Conservation (phyloP, 176 grass and related monocot species). For the Oryza punctata region DNA sequence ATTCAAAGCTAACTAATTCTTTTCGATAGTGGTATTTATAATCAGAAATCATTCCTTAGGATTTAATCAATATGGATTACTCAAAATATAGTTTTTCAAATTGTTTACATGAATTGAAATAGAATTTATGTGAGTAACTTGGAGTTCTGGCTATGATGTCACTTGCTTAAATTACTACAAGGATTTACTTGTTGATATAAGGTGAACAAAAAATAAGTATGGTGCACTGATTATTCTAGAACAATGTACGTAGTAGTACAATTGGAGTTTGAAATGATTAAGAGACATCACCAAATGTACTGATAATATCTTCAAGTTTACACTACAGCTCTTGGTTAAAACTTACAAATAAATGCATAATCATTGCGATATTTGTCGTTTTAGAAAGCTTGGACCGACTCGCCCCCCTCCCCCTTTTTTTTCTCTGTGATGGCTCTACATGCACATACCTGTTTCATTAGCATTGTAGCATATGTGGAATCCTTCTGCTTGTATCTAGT, state of each 20-base stretch:
- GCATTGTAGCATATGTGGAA: constrained; percentile 13
- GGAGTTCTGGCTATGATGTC: not conserved
- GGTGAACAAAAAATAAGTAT: constrained; percentile 20
- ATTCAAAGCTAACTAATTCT: constrained; percentile 15
- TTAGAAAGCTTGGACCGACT: not conserved
- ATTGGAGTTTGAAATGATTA: constrained; percentile 11
- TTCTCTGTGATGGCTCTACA: constrained; percentile 23
- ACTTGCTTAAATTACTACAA: not conserved
- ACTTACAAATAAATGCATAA: constrained; percentile 4
- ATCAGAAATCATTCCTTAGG: not conserved
- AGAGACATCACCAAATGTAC: constrained; percentile 22
- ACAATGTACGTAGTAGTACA: not conserved
- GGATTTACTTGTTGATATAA: not conserved
- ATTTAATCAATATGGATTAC: not conserved
- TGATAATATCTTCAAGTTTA: not conserved
- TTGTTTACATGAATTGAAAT: not conserved
- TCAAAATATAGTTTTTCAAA: not conserved
- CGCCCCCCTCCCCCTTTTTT: too few species aligned
- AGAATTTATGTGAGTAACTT: not conserved
- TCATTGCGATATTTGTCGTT: not conserved
- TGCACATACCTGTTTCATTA: constrained; percentile 6
- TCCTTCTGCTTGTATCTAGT: constrained; percentile 12
- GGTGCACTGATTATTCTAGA: not conserved
- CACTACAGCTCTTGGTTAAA: not conserved
- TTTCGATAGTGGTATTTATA: not conserved